phyloP scores from a whole-genome alignment of 1,284 basidiomycete genomes.

The Sanguinoderma infundibulare region DNA sequence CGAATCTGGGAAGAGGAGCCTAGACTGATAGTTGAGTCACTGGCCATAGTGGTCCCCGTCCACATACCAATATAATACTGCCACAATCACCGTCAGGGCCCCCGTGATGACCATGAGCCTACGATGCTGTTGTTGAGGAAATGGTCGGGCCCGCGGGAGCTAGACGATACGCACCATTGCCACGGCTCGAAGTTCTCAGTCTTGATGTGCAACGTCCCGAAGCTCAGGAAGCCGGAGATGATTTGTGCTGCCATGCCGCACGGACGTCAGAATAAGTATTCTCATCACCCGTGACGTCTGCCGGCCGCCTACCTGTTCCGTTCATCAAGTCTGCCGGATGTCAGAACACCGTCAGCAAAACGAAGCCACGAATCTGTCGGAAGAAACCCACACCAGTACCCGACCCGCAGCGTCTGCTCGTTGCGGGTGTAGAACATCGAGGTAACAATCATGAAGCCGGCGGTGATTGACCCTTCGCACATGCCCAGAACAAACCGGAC shows the following conservation, averaged over 20 bases:
- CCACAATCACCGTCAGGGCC: slow-evolving; percentile 56
- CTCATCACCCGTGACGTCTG: neutral
- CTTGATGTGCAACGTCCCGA: slow-evolving; percentile 66
- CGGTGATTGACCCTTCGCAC: slow-evolving; percentile 81
- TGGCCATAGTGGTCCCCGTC: slow-evolving; percentile 37
- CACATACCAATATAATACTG: slow-evolving; percentile 57
- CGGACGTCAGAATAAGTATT: neutral
- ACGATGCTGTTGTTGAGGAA: neutral
- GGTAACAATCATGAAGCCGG: slow-evolving; percentile 76
- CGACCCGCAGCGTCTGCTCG: slow-evolving; percentile 75
- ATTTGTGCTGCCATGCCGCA: slow-evolving; percentile 44
- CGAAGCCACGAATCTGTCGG: neutral
- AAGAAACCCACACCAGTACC: slow-evolving; percentile 67
- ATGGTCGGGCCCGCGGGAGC: neutral
- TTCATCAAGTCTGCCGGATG: slow-evolving; percentile 32
- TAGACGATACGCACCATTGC: slow-evolving; percentile 50
- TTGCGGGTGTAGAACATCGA: slow-evolving; percentile 81
- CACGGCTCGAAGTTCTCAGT: slow-evolving; percentile 60
- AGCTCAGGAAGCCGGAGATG: slow-evolving; percentile 73
- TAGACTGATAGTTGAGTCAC: slow-evolving; percentile 27
- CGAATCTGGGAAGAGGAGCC: slow-evolving; percentile 73
- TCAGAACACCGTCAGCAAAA: neutral
- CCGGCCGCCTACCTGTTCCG: slow-evolving; percentile 27
- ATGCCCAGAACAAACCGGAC: slow-evolving; percentile 71
- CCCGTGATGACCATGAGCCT: slow-evolving; percentile 78